A percentile compares a stretch with the other conserved stretches of the same genome.
Conservation (phyloP, 495 filamentous ascomycete genomes). For the Penicillium lagena region DNA sequence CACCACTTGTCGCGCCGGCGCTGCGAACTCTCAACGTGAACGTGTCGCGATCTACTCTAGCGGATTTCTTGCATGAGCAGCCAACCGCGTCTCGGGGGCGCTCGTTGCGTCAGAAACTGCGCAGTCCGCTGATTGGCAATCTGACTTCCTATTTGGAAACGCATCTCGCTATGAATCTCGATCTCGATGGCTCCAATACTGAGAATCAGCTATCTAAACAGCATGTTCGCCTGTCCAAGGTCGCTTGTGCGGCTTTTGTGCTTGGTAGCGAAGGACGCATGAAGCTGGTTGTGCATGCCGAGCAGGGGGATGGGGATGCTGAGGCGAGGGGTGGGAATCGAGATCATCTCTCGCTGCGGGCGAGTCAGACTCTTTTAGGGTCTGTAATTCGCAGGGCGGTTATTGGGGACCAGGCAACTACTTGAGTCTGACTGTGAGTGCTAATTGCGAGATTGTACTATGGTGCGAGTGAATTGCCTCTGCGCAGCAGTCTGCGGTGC, state of each 20-base stretch:
- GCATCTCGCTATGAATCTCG: conserved; percentile 45
- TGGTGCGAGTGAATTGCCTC: neutral
- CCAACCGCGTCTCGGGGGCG: neutral
- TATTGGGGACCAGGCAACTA: conserved; percentile 14
- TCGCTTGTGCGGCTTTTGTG: conserved; percentile 49
- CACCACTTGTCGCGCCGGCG: conserved; percentile 27
- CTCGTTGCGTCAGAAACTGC: conserved; percentile 7
- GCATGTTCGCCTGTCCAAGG: conserved; percentile 41
- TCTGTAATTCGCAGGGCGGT: conserved; percentile 21
- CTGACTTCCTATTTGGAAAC: conserved; percentile 37
- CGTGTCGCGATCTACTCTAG: conserved; percentile 30
- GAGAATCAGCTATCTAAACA: conserved; percentile 11
- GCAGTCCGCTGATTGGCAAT: conserved; percentile 32
- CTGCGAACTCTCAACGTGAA: conserved; percentile 43
- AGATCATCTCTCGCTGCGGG: conserved; percentile 8
- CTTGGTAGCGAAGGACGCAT: conserved; percentile 45
- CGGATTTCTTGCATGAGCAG: conserved; percentile 13
- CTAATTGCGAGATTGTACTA: neutral
- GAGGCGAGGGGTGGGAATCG: conserved; percentile 3
- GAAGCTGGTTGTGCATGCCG: conserved; percentile 39
- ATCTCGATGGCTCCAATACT: conserved; percentile 18
- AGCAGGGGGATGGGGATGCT: conserved; percentile 11
- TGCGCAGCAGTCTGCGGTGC: no score
- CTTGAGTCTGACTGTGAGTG: conserved; percentile 8
- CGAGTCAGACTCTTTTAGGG: conserved; percentile 23